Base-by-base conservation (phyloP, 495 filamentous ascomycete species). In the Emericellopsis terricola region DNA sequence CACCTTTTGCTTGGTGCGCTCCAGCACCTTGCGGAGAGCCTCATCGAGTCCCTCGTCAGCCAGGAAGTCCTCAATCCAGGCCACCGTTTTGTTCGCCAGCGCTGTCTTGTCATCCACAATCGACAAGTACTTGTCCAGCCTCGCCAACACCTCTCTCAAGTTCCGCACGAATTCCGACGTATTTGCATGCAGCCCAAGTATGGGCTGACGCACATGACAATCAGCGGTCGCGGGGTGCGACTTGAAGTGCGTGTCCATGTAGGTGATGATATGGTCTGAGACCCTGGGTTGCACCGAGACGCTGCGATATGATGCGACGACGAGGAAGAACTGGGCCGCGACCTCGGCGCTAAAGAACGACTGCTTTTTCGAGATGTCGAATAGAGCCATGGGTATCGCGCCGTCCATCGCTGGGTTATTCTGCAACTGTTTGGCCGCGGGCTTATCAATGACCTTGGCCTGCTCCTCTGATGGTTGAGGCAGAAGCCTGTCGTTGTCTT, bases 351-450 rank as follows among this genome's bases (percentile, higher is more conserved):
- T 70, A 51, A 65, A 57, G 47, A 69, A 68, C 35, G 80, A 76
- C 47, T 89, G 68, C 46, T 81, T 85, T 62, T 77, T 74, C 1
- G 83, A 81, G 10, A 78, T 67, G 47, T 92, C 85, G 42, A 94
- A 96, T 24, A 96, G 81, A 19, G 87, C 85, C 31, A 86, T 65
- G 3, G 91, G 85, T 41, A 96, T 91, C 3, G 85, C 86, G 6
- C 89, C 89, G 31, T 76, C 78, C 19, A 94, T 59, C 10, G 81
- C 82, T 8, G 89, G 84, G 27, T 82, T 82, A 33, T 76, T 65
- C 29, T 72, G 68, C 7, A 91, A 68, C 40, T 75, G 69, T 36
- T 62, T 64, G 11, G 47, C 55, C 7, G 56, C 52, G 36, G 65
- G 68, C 14, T 73, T 65, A 38, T 78, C 69, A 37, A 89, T 67